Evolutionary conservation across 2,329 filamentous ascomycete genomes (phyloP).

Genomic region (Scedosporium boydii): DNA sequence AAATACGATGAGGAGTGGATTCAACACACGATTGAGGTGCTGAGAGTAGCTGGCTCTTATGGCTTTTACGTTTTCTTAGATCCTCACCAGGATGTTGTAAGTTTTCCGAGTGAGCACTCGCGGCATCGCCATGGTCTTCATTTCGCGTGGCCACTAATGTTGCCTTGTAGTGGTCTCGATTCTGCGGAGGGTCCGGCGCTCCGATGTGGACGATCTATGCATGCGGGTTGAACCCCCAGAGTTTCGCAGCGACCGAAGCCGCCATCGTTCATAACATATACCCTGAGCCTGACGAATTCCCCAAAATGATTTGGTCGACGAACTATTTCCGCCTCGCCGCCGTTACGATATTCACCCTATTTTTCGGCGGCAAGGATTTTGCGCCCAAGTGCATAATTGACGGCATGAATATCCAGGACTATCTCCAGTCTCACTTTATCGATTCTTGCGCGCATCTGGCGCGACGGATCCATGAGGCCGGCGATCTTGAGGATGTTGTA

Average conservation of each 20-base stretch:
- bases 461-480: slow-evolving; percentile 76
- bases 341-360: slow-evolving; percentile 87
- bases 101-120: slow-evolving; percentile 20
- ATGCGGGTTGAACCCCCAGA: slow-evolving; percentile 77
- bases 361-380: slow-evolving; percentile 85
- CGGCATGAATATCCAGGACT: slow-evolving; percentile 93
- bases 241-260: slow-evolving; percentile 78
- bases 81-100: slow-evolving; percentile 90
- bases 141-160: background rate
- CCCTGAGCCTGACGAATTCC: slow-evolving; percentile 72
- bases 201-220: slow-evolving; percentile 98
- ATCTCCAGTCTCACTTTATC: slow-evolving; percentile 79
- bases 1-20: slow-evolving; percentile 93
- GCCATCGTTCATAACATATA: slow-evolving; percentile 94
- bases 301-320: slow-evolving; percentile 99
- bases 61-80: slow-evolving; percentile 98
- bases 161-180: slow-evolving; percentile 68
- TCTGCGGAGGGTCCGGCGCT: slow-evolving; percentile 87
- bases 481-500: slow-evolving; percentile 75
- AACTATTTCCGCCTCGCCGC: slow-evolving; percentile 86
- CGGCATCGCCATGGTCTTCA: background rate
- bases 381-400: slow-evolving; percentile 94
- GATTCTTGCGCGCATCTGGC: slow-evolving; percentile 73
- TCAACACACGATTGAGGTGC: slow-evolving; percentile 74
- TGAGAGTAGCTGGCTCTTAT: slow-evolving; percentile 78